Evolutionary conservation across 1,139 yeast species (phyloP), one percentile per base, ranked within the genome.

Genomic region (Suhomyces ambrosiae): DNA sequence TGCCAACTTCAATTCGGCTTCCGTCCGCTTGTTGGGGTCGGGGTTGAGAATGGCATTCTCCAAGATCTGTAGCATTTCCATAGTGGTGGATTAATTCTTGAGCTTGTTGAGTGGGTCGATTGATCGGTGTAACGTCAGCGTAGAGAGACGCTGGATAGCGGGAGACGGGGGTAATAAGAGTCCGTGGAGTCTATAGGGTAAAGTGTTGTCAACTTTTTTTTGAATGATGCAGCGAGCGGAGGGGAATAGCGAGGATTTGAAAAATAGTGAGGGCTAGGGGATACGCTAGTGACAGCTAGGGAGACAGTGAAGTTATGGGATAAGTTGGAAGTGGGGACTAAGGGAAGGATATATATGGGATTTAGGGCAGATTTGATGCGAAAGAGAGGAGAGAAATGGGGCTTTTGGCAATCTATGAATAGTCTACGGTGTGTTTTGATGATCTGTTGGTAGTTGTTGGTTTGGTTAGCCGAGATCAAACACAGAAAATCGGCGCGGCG

Each of bases 1-100:
- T 51, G 74, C 74, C 53, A 92, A 76, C 63, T 87, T 88, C 35
- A 79, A 72, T 63, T 88, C 96, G 42, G 97, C 96, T 49, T 79
- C 79, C 26, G 82, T 68, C 64, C 97, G 82, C 51, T 79, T 79
- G 45, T 71, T 66, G 37, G 86, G 82, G 62, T 87, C 83, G 13
- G 71, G 76, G 53, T 72, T 76, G 52, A 82, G 66, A 57, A 86
- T 77, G 44, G 96, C 95, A 56, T 83, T 82, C 60, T 86, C 94
- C 56, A 88, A 77, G 44, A 85, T 71, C 52, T 76, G 76, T 48
- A 82, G 80, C 57, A 87, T 80, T 63, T 86, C 88, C 83, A 81
- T 81, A 32, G 32, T 42, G 38, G 24, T 27, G 23, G 27, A n/a
- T n/a, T 22, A 15, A 15, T n/a, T 27, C 17, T 10, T 19, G 35